Evolutionary conservation across 352 stramenopile genomes (phyloP).

Genomic region (Globisporangium splendens): DNA sequence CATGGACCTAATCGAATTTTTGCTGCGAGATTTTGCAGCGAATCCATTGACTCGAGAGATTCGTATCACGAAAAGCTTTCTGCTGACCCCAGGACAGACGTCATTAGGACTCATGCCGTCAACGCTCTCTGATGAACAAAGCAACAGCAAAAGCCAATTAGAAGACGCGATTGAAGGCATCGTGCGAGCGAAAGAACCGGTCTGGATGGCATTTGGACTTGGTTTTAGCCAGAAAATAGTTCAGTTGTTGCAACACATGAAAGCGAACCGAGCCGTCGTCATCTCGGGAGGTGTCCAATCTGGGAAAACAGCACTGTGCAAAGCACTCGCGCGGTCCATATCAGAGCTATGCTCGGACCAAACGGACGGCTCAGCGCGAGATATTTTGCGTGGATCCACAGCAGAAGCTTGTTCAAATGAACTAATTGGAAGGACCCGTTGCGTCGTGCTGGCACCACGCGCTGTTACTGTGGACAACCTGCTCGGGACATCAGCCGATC

Average conservation of each 20-base stretch:
- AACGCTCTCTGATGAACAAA: not conserved
- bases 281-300: conserved; percentile 37
- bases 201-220: conserved; percentile 27
- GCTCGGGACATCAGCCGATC: conserved; percentile 17
- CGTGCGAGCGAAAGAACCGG: conserved; percentile 16
- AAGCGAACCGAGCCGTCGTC: conserved; percentile 22
- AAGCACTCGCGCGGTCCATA: conserved; percentile 28
- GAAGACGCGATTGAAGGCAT: conserved; percentile 29
- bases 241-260: conserved; percentile 42
- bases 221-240: conserved; percentile 36
- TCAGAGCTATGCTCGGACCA: conserved; percentile 6
- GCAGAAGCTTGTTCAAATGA: not conserved
- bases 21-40: conserved; percentile 38
- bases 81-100: not conserved
- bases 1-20: conserved; percentile 32
- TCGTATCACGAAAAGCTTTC: conserved; percentile 19
- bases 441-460: conserved; percentile 39
- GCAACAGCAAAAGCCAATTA: conserved; percentile 7
- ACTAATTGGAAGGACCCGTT: conserved; percentile 13
- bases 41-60: conserved; percentile 23
- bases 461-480: conserved; percentile 32
- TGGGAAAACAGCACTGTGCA: conserved; percentile 59
- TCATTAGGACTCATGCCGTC: not conserved
- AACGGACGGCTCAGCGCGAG: not conserved
- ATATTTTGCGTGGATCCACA: not conserved